Evolutionary conservation across 805 yeast species (phyloP).

Genomic region (Ogataea zsoltii): DNA sequence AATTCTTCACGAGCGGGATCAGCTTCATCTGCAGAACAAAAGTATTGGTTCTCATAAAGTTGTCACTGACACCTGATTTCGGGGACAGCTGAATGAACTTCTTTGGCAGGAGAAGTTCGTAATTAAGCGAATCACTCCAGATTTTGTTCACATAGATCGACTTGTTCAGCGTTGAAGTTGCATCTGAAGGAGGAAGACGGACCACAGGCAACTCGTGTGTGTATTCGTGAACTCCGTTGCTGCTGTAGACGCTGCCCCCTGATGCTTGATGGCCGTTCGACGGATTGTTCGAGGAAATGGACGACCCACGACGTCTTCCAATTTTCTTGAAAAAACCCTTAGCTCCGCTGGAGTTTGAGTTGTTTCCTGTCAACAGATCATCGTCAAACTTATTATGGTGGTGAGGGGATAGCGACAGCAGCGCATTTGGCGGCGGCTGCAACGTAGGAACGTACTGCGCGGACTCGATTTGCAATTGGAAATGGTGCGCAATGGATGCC

Average conservation of each 20-base stretch:
- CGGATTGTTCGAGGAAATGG: slow-evolving; percentile 11
- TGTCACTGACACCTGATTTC: slow-evolving; percentile 37
- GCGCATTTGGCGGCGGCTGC: slow-evolving; percentile 32
- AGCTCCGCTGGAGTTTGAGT: slow-evolving; percentile 4
- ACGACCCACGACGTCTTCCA: slow-evolving; percentile 20
- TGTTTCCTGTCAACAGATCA: slow-evolving; percentile 6
- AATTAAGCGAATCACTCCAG: slow-evolving; percentile 72
- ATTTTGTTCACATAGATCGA: slow-evolving; percentile 74
- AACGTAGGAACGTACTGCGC: slow-evolving; percentile 28
- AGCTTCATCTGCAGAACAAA: slow-evolving; percentile 61
- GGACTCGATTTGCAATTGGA: slow-evolving; percentile 42
- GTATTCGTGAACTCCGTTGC: slow-evolving; percentile 34
- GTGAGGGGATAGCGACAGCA: slow-evolving; percentile 38
- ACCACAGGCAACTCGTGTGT: slow-evolving; percentile 47
- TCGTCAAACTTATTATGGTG: slow-evolving; percentile 27
- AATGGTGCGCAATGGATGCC: slow-evolving; percentile 47
- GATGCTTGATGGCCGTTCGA: slow-evolving; percentile 6
- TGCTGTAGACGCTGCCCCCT: slow-evolving; percentile 6
- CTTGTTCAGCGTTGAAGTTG: slow-evolving; percentile 60
- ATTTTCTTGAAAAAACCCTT: slow-evolving; percentile 27
- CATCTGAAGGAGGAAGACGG: slow-evolving; percentile 57
- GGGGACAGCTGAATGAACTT: slow-evolving; percentile 68
- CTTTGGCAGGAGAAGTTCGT: slow-evolving; percentile 69
- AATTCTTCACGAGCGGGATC: slow-evolving; percentile 63
- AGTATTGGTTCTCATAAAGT: slow-evolving; percentile 23